phyloP scores from a whole-genome alignment of 306 rosid genomes.

The Delonix regia region DNA sequence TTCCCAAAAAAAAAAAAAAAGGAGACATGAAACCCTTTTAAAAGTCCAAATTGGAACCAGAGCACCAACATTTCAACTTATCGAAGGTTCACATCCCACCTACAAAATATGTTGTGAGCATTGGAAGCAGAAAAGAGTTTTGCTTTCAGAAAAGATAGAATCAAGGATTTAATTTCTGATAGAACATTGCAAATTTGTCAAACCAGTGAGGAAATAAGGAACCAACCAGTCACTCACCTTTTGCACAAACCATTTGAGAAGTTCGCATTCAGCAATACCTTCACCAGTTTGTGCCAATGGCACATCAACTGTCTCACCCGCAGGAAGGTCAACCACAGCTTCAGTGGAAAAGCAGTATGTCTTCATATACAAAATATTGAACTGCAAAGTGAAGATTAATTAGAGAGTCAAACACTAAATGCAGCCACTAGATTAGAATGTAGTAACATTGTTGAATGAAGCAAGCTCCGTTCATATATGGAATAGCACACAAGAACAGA shows the following conservation, averaged over 20 bases:
- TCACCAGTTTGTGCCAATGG: conserved; percentile 98
- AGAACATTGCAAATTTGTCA: not conserved
- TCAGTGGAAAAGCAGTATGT: conserved; percentile 60
- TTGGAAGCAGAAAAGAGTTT: not conserved
- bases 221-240: conserved; percentile 57
- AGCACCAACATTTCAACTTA: not conserved
- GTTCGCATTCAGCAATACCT: conserved; percentile 98
- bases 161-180: not conserved
- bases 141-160: not conserved
- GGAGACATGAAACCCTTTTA: not conserved
- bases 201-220: conserved; percentile 3
- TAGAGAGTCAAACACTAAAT: not conserved
- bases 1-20: not conserved
- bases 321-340: conserved; percentile 44
- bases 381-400: conserved; percentile 37
- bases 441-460: not conserved
- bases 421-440: not conserved
- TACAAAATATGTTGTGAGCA: not conserved
- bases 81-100: not conserved
- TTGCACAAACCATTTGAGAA: conserved; percentile 92
- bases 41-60: not conserved
- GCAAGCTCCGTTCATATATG: not conserved
- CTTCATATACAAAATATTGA: conserved; percentile 33
- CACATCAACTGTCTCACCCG: conserved; percentile 62
- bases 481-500: not conserved